Conservation (phyloP, 768 basidiomycete species). For the Tricholoma bakamatsutake region DNA sequence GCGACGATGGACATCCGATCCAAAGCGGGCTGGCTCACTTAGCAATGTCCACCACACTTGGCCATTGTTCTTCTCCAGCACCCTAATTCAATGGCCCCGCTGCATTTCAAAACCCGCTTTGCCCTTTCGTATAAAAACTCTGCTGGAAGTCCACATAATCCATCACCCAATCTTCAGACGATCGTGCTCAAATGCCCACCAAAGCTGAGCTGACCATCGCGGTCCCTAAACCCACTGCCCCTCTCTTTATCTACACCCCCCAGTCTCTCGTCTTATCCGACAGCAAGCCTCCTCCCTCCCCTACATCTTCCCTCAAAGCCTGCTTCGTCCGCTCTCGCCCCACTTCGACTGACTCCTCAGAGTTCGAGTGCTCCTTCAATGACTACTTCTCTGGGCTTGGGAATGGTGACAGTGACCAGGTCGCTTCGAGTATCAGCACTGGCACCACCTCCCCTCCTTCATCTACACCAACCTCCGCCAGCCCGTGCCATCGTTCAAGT, state of each 20-base stretch:
- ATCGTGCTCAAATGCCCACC: not conserved
- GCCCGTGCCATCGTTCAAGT: too few species aligned
- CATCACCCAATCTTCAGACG: not conserved
- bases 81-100: not conserved
- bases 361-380: slow-evolving; percentile 5
- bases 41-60: not conserved
- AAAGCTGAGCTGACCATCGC: not conserved
- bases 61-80: not conserved
- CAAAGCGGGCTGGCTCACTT: not conserved
- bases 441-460: not conserved
- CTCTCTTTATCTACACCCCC: not conserved
- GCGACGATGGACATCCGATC: not conserved
- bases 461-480: not conserved
- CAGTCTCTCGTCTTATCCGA: not conserved
- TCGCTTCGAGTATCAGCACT: not conserved
- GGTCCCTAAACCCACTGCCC: not conserved
- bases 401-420: not conserved
- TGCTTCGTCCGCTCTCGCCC: slow-evolving; percentile 13
- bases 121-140: not conserved
- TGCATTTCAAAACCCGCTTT: not conserved
- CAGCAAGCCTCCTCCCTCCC: slow-evolving; percentile 7
- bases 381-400: slow-evolving; percentile 1
- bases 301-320: slow-evolving; percentile 15
- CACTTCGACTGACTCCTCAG: slow-evolving; percentile 5
- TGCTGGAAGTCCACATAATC: not conserved